These are phyloP conservation scores for Hypsizygus marmoreus DNA, from an alignment of 768 basidiomycete species.

Conservation along the genomic window DNA sequence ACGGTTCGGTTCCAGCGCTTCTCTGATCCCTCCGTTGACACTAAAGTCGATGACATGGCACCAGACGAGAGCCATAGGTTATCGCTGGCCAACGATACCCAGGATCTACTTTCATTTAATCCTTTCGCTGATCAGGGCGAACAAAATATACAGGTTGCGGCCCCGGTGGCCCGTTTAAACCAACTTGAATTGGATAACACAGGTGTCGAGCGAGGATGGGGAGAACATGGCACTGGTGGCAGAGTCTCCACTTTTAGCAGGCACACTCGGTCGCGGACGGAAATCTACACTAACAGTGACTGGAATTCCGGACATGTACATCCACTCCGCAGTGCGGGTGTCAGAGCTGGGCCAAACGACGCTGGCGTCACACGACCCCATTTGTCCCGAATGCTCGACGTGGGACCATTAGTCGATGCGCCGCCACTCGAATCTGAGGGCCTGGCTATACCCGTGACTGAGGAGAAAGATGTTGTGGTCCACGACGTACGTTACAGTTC, in stretches of 20 bases:
- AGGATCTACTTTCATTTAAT: constrained; percentile 10
- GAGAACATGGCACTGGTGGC: constrained; percentile 3
- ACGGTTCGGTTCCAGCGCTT: background rate
- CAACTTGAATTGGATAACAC: constrained; percentile 4
- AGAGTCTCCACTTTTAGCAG: constrained; percentile 1
- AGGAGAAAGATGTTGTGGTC: constrained; percentile 57
- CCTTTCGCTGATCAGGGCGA: constrained; percentile 13
- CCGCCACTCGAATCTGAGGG: constrained; percentile 19
- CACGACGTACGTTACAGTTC: constrained; percentile 49
- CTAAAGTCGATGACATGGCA: constrained; percentile 18
- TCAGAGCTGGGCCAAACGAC: constrained; percentile 22
- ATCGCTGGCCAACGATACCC: constrained; percentile 10
- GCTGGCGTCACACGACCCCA: constrained; percentile 30
- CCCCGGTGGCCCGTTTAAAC: background rate
- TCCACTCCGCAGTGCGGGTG: constrained; percentile 28
- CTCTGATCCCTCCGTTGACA: background rate
- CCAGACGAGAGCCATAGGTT: constrained; percentile 11
- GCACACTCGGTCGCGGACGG: constrained; percentile 28
- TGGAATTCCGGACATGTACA: no score
- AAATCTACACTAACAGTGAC: constrained; percentile 9
- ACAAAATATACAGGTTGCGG: background rate
- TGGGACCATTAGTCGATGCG: constrained; percentile 29
- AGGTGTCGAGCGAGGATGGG: background rate
- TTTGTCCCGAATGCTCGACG: constrained; percentile 23
- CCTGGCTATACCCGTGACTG: constrained; percentile 16